A percentile compares a stretch with the other conserved stretches of the same genome.
Conservation (phyloP, 192 early-diverging fungal species). For the Coemansia sp. region DNA sequence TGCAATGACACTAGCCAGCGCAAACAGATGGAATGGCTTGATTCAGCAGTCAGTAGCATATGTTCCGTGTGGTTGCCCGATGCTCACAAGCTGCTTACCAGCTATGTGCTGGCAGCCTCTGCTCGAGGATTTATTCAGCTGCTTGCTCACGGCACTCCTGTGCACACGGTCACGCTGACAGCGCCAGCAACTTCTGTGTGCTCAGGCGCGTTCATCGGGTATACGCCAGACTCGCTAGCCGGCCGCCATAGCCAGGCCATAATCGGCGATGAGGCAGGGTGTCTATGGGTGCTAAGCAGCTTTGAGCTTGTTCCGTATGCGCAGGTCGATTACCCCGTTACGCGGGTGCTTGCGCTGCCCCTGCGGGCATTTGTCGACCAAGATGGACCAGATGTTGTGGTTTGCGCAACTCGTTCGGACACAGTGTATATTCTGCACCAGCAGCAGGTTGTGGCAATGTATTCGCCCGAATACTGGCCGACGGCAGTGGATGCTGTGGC, state of each 20-base stretch:
- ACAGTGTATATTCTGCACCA: slow-evolving; percentile 28
- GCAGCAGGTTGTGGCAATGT: slow-evolving; percentile 15
- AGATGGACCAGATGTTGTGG: slow-evolving; percentile 26
- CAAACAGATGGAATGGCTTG: background rate
- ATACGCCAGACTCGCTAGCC: background rate
- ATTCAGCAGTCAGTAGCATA: slow-evolving; percentile 13
- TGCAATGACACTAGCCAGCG: background rate
- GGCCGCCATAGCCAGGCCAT: slow-evolving; percentile 17
- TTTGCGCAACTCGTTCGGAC: slow-evolving; percentile 38
- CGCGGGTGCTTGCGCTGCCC: slow-evolving; percentile 22
- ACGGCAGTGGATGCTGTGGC: slow-evolving; percentile 11
- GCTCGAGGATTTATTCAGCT: slow-evolving; percentile 18
- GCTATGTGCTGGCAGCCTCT: slow-evolving; percentile 32
- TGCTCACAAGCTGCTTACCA: slow-evolving; percentile 28
- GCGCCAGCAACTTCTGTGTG: slow-evolving; percentile 20
- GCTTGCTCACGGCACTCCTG: slow-evolving; percentile 21
- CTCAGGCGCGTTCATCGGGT: slow-evolving; percentile 18
- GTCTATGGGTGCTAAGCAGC: slow-evolving; percentile 23
- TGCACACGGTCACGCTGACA: slow-evolving; percentile 17
- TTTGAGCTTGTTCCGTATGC: slow-evolving; percentile 35
- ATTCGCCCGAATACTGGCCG: slow-evolving; percentile 31
- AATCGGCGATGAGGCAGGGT: slow-evolving; percentile 31
- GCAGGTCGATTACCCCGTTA: slow-evolving; percentile 24
- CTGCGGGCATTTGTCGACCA: slow-evolving; percentile 4
- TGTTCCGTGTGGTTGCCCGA: slow-evolving; percentile 32